Base-by-base conservation (phyloP, 1,139 yeast species). In the Zygoascus sp. region DNA sequence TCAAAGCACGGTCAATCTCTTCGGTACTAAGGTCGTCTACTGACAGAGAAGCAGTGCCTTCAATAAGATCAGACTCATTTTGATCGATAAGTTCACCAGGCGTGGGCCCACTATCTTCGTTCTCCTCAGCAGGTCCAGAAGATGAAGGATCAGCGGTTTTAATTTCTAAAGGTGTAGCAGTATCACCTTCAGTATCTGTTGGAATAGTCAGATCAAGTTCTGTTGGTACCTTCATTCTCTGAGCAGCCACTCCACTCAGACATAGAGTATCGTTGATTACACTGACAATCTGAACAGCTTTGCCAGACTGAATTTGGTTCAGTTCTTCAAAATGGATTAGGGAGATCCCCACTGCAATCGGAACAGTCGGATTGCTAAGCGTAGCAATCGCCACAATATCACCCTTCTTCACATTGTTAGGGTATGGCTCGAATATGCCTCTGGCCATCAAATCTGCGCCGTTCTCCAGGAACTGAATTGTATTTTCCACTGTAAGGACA, bases 391-490 rank as follows among this genome's bases (percentile, higher is more conserved):
- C 96, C 15, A 87, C 96, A n/a, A 83, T 62, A 0, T 74, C 58
- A 1, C 83, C 90, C 45, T 66, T 66, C 2, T 57, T 59, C 3
- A 78, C 60, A 60, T 36, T 72, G 50, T 55, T 44, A 42, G 83
- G 88, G 58, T 84, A 82, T 0, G 96, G 96, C 36, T 59, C 65
- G 5, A 85, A 71, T 2, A 92, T 80, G 0, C 98, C 98, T 0
- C 96, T 94, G 30, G 86, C 72, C 97, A 92, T 90, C 57, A 92
- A 71, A 62, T 90, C 83, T 0, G 97, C 97, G 7, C 97, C 97
- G 51, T 77, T 79, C 32, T 73, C 69, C 23, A 89, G 66, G 15
- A 72, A 69, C 48, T 77, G 77, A 16, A 90, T 73, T 2, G 92
- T 96, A 56, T 75, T 79, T 10, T 79, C 78, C 61, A 87, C 92